Base-by-base conservation (phyloP, 768 basidiomycete genomes). In the Auriscalpium vulgare region DNA sequence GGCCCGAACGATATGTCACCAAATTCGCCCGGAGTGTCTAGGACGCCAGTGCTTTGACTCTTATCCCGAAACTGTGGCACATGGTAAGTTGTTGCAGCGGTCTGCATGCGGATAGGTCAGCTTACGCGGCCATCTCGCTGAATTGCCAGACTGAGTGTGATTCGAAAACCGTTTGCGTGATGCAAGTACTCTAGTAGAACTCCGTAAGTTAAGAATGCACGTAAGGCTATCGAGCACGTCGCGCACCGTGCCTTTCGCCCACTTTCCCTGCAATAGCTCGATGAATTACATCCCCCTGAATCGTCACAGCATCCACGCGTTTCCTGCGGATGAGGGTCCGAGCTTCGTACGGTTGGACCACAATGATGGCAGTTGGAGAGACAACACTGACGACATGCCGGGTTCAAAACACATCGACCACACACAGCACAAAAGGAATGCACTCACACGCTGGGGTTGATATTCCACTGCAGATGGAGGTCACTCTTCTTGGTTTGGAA, bases 321-420 rank as follows among this genome's bases (percentile, higher is more conserved):
- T 36, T 58, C 50, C 54, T 56, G 8, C 54, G 48, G 9, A 23
- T 51, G 5, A 51, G 37, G 6, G n/a, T 35, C 14, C 54, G 57
- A 23, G 57, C 45, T 29, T 55, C 50, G 10, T 56, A 58, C 1
- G 50, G 54, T 13, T 58, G 57, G 29, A 58, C 49, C 3, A 37
- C 38, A 46, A 55, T 43, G 29, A 44, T 47, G 4, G 57, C 50
- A 17, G 43, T 51, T n/a, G 54, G 10, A 7, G 57, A 56, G 37
- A 58, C 55, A n/a, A n/a, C 2, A 34, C 57, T 58, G 34, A 17
- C 8, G 40, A 43, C 3, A 14, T 8, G 4, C 4, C 14, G 17
- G 14, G 17, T 14, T 43, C 40, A 43, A 17, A 4, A 43, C 11
- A 11, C 40, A 13, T 14, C 8, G 13, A 13, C 40, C 14, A 17